Evolutionary conservation across 1,284 basidiomycete genomes (phyloP), one percentile per base, ranked within the genome.

Genomic region (Melampsora larici-populina): DNA sequence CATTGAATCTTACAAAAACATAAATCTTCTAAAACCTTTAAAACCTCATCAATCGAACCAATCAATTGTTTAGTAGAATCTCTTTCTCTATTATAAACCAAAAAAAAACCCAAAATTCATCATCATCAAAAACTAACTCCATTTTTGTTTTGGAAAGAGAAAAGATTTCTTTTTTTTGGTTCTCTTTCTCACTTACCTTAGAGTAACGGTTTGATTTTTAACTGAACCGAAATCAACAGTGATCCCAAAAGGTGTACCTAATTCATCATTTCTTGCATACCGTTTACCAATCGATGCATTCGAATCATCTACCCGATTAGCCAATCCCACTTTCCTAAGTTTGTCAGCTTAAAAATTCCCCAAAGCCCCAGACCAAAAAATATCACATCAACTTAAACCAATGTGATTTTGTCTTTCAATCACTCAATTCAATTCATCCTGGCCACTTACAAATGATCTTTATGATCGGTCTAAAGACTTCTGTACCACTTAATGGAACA

Each of bases 141-240:
- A 62, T 48, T 40, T 9, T 62, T 18, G 55, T 13, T 18, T 49
- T 64, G n/a, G n/a, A n/a, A n/a, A n/a, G n/a, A n/a, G n/a, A n/a
- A n/a, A n/a, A n/a, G n/a, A n/a, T n/a, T n/a, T n/a, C n/a, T n/a
- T n/a, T n/a, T n/a, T n/a, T n/a, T n/a, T n/a, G n/a, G n/a, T n/a
- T n/a, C n/a, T n/a, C n/a, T n/a, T n/a, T 18, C 4, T 21, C n/a
- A 17, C 78, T 48, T 88, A 85, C 84, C 93, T 89, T 72, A 94
- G 88, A 21, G 93, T 97, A 87, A 95, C 90, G 65, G 93, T 96
- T 79, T 89, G 86, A 82, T 95, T 94, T 85, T 91, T 89, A 74
- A 93, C 86, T 77, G 92, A 95, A 33, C 95, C 96, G 87, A 99
- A 99, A 86, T 99, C 96, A 79, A 99, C 88, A 6, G 97, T 99